Conservation (phyloP, 2,329 filamentous ascomycete species). For the Fusarium cicatricum region DNA sequence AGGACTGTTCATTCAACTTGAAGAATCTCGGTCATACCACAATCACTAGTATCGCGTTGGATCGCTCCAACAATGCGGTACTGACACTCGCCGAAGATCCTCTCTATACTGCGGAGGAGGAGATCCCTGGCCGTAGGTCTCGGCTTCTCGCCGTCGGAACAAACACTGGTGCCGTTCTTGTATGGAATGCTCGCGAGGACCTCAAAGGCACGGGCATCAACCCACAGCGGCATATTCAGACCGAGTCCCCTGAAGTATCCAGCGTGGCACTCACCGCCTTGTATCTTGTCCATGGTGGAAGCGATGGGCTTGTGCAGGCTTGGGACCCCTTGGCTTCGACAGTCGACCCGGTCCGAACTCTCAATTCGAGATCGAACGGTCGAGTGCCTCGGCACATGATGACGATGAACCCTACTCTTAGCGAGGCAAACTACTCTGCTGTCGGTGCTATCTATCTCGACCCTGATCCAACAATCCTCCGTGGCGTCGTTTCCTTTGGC, state of each 20-base stretch:
- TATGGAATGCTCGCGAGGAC: constrained; percentile 85
- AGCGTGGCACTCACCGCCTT: constrained; percentile 84
- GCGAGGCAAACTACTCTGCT: constrained; percentile 79
- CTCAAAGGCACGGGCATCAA: constrained; percentile 57
- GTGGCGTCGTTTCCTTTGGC: constrained; percentile 87
- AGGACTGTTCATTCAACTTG: constrained; percentile 51
- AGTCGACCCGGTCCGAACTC: constrained; percentile 78
- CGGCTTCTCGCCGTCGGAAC: constrained; percentile 86
- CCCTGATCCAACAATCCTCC: constrained; percentile 83
- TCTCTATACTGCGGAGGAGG: constrained; percentile 57
- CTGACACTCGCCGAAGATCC: constrained; percentile 82
- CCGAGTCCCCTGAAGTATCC: constrained; percentile 87
- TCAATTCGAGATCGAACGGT: constrained; percentile 85
- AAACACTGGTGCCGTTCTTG: constrained; percentile 74
- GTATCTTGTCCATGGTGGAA: constrained; percentile 91
- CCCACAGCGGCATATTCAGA: constrained; percentile 84
- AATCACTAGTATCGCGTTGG: constrained; percentile 76
- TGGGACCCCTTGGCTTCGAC: constrained; percentile 95
- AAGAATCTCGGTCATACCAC: constrained; percentile 65
- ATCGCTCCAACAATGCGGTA: constrained; percentile 76
- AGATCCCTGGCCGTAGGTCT: constrained; percentile 85
- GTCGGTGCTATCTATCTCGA: constrained; percentile 87
- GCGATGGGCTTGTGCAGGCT: constrained; percentile 91
- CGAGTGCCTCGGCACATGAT: constrained; percentile 78
- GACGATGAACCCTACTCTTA: constrained; percentile 62